phyloP scores from a whole-genome alignment of 1,139 yeast genomes.

The Spathaspora jeffriesii region DNA sequence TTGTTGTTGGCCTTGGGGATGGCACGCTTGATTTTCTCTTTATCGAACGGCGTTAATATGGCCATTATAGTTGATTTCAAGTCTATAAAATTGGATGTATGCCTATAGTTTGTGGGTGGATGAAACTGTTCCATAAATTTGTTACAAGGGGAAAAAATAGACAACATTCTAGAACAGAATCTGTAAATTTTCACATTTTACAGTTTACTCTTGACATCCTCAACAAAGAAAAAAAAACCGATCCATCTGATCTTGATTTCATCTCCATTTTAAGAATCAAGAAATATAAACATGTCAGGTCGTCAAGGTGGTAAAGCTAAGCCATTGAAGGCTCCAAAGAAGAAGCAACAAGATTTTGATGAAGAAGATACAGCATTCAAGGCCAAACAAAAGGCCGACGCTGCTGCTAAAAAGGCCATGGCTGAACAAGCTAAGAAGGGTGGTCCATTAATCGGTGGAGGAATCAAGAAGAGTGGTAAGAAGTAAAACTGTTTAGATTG shows the following conservation, averaged over 20 bases:
- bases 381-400: constrained; percentile 94
- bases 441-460: constrained; percentile 91
- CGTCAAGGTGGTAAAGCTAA: constrained; percentile 77
- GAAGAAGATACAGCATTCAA: constrained; percentile 91
- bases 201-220: neutral
- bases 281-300: constrained; percentile 50
- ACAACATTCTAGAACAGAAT: neutral
- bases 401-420: constrained; percentile 89
- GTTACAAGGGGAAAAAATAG: neutral
- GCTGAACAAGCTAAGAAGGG: constrained; percentile 86
- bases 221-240: neutral
- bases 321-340: constrained; percentile 72
- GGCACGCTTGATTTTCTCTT: constrained; percentile 84
- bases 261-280: neutral
- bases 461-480: constrained; percentile 88
- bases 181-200: neutral
- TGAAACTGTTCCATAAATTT: neutral
- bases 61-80: constrained; percentile 40
- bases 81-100: neutral
- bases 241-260: neutral
- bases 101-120: neutral
- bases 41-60: constrained; percentile 66
- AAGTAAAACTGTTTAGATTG: constrained; percentile 30
- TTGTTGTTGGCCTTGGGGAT: constrained; percentile 89
- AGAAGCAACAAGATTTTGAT: constrained; percentile 69